Evolutionary conservation across 805 yeast species (phyloP), one percentile per base, ranked within the genome.

Genomic region (Cyberlindnera saturnus): DNA sequence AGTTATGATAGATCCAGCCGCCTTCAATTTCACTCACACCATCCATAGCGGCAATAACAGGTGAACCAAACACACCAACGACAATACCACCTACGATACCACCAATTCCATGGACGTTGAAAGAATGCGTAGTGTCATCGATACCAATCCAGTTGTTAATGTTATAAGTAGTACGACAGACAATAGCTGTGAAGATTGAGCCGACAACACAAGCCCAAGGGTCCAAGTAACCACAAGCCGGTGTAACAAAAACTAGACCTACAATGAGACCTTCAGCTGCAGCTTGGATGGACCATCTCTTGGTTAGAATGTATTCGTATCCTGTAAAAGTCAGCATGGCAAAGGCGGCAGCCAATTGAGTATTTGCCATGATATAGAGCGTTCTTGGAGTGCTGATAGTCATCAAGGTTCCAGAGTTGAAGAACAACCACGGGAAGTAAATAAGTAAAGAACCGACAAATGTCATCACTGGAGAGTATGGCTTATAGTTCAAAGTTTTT

Each of bases 201-300:
- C 89, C 79, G 19, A 88, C 73, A 6, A 86, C 83, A 7, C 95
- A 82, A 1, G 90, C 96, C 89, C 96, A 93, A 39, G 90, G 71
- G 3, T 96, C 93, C 45, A 91, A 84, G 59, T 79, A 74, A 15
- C 98, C 98, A 34, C 95, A 83, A 16, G 95, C 79, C 17, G 99
- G 98, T 0, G 99, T 91, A 2, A 96, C 96, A 5, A 97, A 97
- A n/a, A 91, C 98, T 33, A 91, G 74, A 3, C 98, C 99, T 17
- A 95, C 87, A 61, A 91, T 90, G 46, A 88, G 76, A 39, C 99
- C 99, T 10, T 96, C 90, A 64, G 97, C 89, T 32, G 86, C 74
- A 5, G 95, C 96, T 36, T 88, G 96, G 56, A 91, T 79, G 5
- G 96, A 82, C 91, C 95, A 90, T 61, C 87, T 91, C 44, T 77